Base-by-base conservation (phyloP, 805 yeast genomes). In the Candida insectalens region DNA sequence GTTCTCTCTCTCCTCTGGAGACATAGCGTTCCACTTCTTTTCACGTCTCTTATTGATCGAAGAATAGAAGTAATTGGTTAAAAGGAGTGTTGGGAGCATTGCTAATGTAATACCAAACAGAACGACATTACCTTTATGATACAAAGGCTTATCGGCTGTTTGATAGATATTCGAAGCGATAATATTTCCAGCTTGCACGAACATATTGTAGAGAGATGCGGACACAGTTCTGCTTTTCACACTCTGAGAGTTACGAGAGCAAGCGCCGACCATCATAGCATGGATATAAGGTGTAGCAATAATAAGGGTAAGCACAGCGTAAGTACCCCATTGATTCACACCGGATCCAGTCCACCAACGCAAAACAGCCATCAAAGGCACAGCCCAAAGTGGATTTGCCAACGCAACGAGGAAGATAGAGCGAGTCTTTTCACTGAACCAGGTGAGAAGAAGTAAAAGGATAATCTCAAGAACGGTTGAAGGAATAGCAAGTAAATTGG, bases 141-240 rank as follows among this genome's bases (percentile, higher is more conserved):
- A 81, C 22, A 63, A 46, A 1, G 88, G 88, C 27, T 57, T 58
- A 47, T 80, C 88, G 28, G 63, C 67, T 1, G 50, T 49, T 31
- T 77, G 53, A 51, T 79, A 80, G 5, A 80, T 63, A 44, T 77
- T 71, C 6, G 75, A 58, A 3, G 74, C 57, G 7, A 69, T 57
- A 32, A 80, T 73, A 14, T 60, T 52, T 1, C 75, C 79, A 0
- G 72, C 59, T 47, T 80, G 87, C 1, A 71, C 72, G 49, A 65
- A 68, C 63, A 77, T 75, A 45, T 78, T 80, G 47, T 71, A 77
- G 30, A 79, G 37, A 1, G 85, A 75, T 0, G 83, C 72, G 10
- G 79, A 66, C 4, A 79, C 74, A 0, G 85, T 71, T 43, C 88
- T 60, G 3, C 73, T 59, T n/a, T 77, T 55, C 19, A 79, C 80